A percentile compares a stretch with the other conserved stretches of the same genome.
These are phyloP conservation scores for Zymoseptoria passerinii DNA, from an alignment of 2,329 filamentous ascomycete genomes.

Conservation along the genomic window DNA sequence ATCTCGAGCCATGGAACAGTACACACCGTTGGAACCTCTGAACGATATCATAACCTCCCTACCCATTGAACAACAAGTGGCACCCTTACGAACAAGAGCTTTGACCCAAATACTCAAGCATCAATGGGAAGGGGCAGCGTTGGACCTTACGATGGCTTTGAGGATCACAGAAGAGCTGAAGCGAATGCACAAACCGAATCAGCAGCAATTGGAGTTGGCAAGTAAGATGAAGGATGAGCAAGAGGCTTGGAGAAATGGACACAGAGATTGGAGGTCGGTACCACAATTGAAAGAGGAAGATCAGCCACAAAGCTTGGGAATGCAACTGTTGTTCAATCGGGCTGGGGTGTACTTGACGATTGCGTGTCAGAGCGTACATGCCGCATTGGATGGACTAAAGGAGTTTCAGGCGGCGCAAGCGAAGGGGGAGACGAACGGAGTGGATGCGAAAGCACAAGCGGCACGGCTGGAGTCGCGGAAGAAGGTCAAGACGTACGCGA, in stretches of 20 bases:
- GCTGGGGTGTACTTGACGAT: slow-evolving; percentile 63
- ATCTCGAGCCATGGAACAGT: slow-evolving; percentile 62
- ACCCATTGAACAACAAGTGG: slow-evolving; percentile 56
- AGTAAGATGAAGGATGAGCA: slow-evolving; percentile 35
- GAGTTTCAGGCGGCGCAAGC: slow-evolving; percentile 28
- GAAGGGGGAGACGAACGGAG: slow-evolving; percentile 30
- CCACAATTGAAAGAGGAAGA: slow-evolving; percentile 51
- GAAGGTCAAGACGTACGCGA: slow-evolving; percentile 63
- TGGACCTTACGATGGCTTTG: slow-evolving; percentile 63
- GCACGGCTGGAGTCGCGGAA: slow-evolving; percentile 55
- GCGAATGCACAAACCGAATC: slow-evolving; percentile 38
- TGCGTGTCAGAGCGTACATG: slow-evolving; percentile 57
- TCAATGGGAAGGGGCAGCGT: slow-evolving; percentile 60
- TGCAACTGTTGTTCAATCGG: slow-evolving; percentile 68
- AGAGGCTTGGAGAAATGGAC: slow-evolving; percentile 31
- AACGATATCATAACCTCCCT: slow-evolving; percentile 58
- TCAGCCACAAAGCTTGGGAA: slow-evolving; percentile 66
- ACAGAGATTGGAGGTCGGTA: slow-evolving; percentile 43
- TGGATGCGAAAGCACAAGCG: slow-evolving; percentile 41
- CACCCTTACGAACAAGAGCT: slow-evolving; percentile 64
- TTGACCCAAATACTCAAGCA: slow-evolving; percentile 68
- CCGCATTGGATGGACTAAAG: slow-evolving; percentile 45
- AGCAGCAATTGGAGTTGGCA: slow-evolving; percentile 46
- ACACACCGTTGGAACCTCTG: slow-evolving; percentile 58
- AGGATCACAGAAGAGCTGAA: slow-evolving; percentile 41